A percentile compares a stretch with the other conserved stretches of the same genome.
These are phyloP conservation scores for Dioscorea zingiberensis DNA, from an alignment of 106 monocot genomes.

Conservation along the genomic window DNA sequence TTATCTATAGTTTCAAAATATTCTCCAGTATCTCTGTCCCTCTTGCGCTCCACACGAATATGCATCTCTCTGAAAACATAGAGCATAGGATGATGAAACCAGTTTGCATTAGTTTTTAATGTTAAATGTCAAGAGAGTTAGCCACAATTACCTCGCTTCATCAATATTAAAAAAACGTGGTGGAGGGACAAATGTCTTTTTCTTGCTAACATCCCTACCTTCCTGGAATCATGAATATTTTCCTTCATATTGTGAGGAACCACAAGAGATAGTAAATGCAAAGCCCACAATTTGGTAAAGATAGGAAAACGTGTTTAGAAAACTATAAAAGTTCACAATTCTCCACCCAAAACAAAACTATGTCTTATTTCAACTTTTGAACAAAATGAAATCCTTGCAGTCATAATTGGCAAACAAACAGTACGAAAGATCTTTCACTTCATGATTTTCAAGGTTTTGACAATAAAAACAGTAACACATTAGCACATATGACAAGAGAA, in stretches of 20 bases:
- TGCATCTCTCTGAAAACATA: constrained; percentile 64
- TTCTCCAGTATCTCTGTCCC: constrained; percentile 66
- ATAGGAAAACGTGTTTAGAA: too few relatives aligned
- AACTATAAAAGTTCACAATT: too few relatives aligned
- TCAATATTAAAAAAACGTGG: constrained; percentile 91
- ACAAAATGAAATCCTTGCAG: too few relatives aligned
- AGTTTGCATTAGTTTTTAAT: too few relatives aligned
- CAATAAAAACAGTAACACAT: background rate
- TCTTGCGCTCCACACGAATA: constrained; percentile 79
- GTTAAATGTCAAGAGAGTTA: background rate
- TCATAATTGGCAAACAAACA: too few relatives aligned
- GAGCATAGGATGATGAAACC: background rate
- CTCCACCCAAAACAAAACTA: too few relatives aligned
- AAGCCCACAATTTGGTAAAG: too few relatives aligned
- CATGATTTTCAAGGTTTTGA: too few relatives aligned
- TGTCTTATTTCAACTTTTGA: too few relatives aligned
- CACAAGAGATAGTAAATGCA: too few relatives aligned
- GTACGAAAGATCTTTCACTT: too few relatives aligned
- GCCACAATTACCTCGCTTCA: constrained; percentile 72
- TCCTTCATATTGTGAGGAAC: background rate
- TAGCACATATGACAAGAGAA: too few relatives aligned
- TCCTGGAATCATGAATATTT: constrained; percentile 46
- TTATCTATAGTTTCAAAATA: constrained; percentile 77
- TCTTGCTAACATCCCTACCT: constrained; percentile 67
- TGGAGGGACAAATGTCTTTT: constrained; percentile 87